Percentiles rank a stretch among this genome's conserved stretches.
phyloP scores from a whole-genome alignment of 2,329 filamentous ascomycete species.

The Colletotrichum cuscutae region DNA sequence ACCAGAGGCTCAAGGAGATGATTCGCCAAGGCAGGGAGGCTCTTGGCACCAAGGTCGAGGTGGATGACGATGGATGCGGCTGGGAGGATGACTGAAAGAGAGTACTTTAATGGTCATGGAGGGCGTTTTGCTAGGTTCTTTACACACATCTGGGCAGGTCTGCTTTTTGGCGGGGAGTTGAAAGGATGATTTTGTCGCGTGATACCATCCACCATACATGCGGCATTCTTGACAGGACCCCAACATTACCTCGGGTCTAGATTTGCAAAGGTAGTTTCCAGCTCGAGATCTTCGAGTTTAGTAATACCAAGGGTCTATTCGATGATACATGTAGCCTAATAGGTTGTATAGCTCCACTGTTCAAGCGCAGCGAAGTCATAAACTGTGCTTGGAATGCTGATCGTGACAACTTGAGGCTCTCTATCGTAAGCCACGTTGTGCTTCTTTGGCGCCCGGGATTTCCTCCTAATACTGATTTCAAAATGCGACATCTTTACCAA shows the following conservation, averaged over 20 bases:
- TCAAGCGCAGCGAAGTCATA: not conserved
- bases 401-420: not conserved
- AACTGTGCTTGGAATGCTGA: not conserved
- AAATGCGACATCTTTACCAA: not conserved
- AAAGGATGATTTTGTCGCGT: conserved; percentile 9
- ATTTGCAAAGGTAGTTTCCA: not conserved
- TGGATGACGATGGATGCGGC: conserved; percentile 57
- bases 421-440: not conserved
- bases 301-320: not conserved
- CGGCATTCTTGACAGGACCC: not conserved
- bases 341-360: not conserved
- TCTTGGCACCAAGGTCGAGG: conserved; percentile 77
- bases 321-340: not conserved
- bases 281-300: not conserved
- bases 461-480: not conserved
- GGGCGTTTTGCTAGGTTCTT: conserved; percentile 13
- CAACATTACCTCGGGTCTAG: not conserved
- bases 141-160: not conserved
- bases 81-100: conserved; percentile 53
- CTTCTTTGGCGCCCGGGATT: not conserved
- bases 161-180: conserved; percentile 21
- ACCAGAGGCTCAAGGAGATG: conserved; percentile 83
- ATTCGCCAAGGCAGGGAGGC: conserved; percentile 90
- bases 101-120: not conserved
- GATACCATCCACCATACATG: conserved; percentile 28